Percentiles rank a stretch among this genome's conserved stretches.
Evolutionary conservation across 768 basidiomycete genomes (phyloP).

Genomic region (Rhodotorula kratochvilovae): DNA sequence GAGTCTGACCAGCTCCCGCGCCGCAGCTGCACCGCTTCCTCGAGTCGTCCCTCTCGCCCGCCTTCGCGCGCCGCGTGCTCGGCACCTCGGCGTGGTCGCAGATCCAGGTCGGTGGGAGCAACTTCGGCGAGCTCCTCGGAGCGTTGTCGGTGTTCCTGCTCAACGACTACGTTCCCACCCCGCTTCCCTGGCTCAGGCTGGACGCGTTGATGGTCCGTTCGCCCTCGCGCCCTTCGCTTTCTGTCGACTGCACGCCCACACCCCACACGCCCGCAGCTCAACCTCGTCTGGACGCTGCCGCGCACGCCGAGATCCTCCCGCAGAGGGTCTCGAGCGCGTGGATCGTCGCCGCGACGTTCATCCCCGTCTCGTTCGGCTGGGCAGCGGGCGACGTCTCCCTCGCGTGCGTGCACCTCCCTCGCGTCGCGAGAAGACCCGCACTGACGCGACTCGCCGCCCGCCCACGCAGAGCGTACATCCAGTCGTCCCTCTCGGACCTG

Average conservation of each 20-base stretch:
- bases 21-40: not conserved
- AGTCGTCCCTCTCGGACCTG: constrained; percentile 38
- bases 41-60: constrained; percentile 19
- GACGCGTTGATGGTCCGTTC: constrained; percentile 27
- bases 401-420: constrained; percentile 22
- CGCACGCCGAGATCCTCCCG: constrained; percentile 31
- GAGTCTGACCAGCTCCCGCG: constrained; percentile 41
- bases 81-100: constrained; percentile 43
- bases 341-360: constrained; percentile 42
- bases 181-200: constrained; percentile 40
- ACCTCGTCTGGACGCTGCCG: constrained; percentile 45
- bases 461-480: constrained; percentile 42
- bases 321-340: constrained; percentile 40
- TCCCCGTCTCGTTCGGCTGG: constrained; percentile 44
- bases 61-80: constrained; percentile 44
- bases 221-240: too few relatives aligned
- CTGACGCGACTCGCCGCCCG: not conserved
- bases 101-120: constrained; percentile 45
- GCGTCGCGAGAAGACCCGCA: too few relatives aligned
- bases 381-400: constrained; percentile 46
- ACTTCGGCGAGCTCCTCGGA: constrained; percentile 43
- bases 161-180: constrained; percentile 41
- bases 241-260: too few relatives aligned
- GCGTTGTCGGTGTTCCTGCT: constrained; percentile 41
- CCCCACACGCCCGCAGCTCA: constrained; percentile 33